Evolutionary conservation across 2,329 filamentous ascomycete species (phyloP).

Genomic region (Alternaria metachromatica): DNA sequence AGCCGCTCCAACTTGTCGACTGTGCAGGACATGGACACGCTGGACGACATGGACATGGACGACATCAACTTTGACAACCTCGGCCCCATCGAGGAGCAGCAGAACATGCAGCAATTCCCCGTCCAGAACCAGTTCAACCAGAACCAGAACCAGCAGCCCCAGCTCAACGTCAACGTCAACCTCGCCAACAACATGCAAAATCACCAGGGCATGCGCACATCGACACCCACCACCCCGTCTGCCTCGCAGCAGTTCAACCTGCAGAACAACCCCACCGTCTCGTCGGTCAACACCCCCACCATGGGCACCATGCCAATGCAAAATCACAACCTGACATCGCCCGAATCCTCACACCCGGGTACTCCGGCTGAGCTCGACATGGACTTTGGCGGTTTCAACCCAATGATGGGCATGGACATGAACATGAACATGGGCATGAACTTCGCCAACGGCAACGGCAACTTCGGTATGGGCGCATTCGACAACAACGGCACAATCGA

Average conservation of each 20-base stretch:
- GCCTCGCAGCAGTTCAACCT: constrained; percentile 72
- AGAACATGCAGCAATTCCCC: constrained; percentile 60
- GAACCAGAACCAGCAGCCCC: constrained; percentile 64
- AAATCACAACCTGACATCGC: constrained; percentile 64
- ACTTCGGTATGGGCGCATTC: constrained; percentile 52
- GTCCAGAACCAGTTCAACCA: constrained; percentile 62
- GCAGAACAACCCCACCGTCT: constrained; percentile 94
- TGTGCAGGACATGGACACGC: constrained; percentile 74
- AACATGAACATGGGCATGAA: constrained; percentile 44
- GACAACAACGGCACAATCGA: constrained; percentile 69
- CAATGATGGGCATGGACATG: constrained; percentile 43
- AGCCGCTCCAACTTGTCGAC: constrained; percentile 51
- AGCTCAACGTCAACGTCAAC: constrained; percentile 83
- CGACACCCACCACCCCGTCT: constrained; percentile 85
- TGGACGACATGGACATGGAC: constrained; percentile 91
- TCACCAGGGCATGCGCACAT: constrained; percentile 81
- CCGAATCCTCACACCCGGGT: constrained; percentile 71
- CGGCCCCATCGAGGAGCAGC: constrained; percentile 71
- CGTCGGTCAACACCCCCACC: constrained; percentile 94
- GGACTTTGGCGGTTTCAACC: constrained; percentile 61
- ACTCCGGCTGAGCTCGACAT: constrained; percentile 79
- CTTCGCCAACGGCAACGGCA: constrained; percentile 38
- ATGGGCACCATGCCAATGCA: constrained; percentile 77
- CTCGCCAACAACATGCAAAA: constrained; percentile 72
- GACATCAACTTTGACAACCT: constrained; percentile 90